phyloP scores from a whole-genome alignment of 306 rosid species.

The Sesbania bispinosa region DNA sequence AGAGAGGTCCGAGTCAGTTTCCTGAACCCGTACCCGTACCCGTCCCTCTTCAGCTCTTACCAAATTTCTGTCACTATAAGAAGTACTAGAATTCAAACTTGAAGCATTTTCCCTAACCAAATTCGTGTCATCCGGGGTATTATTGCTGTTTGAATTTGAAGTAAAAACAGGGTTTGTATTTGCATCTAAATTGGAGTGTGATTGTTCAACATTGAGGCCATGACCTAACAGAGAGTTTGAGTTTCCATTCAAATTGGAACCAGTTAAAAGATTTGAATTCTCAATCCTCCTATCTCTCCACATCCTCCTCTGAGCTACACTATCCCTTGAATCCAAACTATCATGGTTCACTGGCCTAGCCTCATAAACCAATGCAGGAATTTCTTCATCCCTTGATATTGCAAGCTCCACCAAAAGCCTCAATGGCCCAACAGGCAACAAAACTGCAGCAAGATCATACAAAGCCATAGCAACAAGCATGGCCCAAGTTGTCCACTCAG shows the following conservation, averaged over 20 bases:
- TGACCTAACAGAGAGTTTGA: slow-evolving; percentile 33
- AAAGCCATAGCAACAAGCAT: slow-evolving; percentile 83
- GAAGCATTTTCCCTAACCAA: slow-evolving; percentile 23
- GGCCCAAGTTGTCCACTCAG: slow-evolving; percentile 98
- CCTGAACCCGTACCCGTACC: slow-evolving; percentile 32
- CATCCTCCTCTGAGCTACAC: slow-evolving; percentile 50
- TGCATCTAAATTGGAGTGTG: slow-evolving; percentile 19
- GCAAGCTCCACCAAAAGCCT: slow-evolving; percentile 92
- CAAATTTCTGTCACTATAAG: slow-evolving; percentile 30
- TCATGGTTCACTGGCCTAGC: slow-evolving; percentile 70
- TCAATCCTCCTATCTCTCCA: slow-evolving; percentile 75
- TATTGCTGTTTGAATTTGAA: slow-evolving; percentile 21
- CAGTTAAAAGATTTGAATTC: slow-evolving; percentile 21
- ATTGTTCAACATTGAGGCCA: slow-evolving; percentile 16
- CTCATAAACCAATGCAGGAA: slow-evolving; percentile 92
- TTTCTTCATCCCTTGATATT: slow-evolving; percentile 86
- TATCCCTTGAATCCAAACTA: slow-evolving; percentile 32
- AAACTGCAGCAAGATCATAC: slow-evolving; percentile 90
- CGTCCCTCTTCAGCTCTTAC: slow-evolving; percentile 60
- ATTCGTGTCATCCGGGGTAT: slow-evolving; percentile 11
- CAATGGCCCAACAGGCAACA: slow-evolving; percentile 82
- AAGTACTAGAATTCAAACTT: slow-evolving; percentile 14
- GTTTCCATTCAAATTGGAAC: slow-evolving; percentile 8
- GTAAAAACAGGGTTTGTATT: neutral
- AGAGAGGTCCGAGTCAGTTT: slow-evolving; percentile 41